phyloP scores from a whole-genome alignment of 2,329 filamentous ascomycete species.

The Pseudogymnoascus sp. region DNA sequence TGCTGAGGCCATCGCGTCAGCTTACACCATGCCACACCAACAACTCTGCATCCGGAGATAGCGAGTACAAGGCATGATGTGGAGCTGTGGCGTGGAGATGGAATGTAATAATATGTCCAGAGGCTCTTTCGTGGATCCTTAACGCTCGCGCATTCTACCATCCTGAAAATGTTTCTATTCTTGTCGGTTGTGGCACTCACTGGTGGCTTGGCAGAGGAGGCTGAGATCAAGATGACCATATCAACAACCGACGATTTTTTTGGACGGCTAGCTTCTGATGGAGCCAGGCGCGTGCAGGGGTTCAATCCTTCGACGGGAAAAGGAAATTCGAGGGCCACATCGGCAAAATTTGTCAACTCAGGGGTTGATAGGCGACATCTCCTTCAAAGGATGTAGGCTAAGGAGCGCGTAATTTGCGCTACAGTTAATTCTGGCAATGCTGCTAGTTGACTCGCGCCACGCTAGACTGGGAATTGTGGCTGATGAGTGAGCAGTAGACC shows the following conservation, averaged over 20 bases:
- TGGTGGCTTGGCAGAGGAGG: conserved; percentile 3
- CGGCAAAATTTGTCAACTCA: not conserved
- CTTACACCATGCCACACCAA: not conserved
- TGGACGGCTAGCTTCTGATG: not conserved
- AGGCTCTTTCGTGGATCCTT: not conserved
- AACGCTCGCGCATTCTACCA: not conserved
- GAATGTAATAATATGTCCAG: not conserved
- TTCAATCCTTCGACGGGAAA: conserved; percentile 1
- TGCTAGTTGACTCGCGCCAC: not conserved
- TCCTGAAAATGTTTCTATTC: not conserved
- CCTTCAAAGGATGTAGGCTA: not conserved
- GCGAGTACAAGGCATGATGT: not conserved
- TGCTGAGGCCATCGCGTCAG: not conserved
- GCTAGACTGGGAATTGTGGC: conserved; percentile 1
- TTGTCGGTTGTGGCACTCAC: not conserved
- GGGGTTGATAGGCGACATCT: conserved; percentile 1
- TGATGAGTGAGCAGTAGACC: conserved; percentile 7
- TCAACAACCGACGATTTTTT: not conserved
- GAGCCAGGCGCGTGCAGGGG: not conserved
- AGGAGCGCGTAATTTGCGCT: conserved; percentile 4
- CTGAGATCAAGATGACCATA: not conserved
- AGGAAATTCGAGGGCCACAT: not conserved
- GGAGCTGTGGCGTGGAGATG: not conserved
- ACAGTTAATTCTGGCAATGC: not conserved
- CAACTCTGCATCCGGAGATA: not conserved